Evolutionary conservation across 208 protist species (phyloP), one percentile per base, ranked within the genome.

Genomic region (Blechomonas ayalai): DNA sequence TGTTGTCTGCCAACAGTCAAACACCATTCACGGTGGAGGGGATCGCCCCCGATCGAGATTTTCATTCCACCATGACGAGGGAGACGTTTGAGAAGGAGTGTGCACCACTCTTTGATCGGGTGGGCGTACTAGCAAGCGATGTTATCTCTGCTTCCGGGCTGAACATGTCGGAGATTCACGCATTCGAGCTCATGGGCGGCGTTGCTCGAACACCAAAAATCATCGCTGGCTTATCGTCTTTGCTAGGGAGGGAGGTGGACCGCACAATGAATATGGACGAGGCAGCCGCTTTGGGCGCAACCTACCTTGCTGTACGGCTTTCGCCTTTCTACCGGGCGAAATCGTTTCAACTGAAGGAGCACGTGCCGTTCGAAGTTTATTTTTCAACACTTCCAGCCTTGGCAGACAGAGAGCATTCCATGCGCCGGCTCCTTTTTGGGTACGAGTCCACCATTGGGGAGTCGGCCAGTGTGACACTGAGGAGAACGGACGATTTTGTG

Each of bases 231-330:
- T 45, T 96, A 20, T 81, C 75, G 13, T 34, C 32, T 9, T 43
- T 68, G 2, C 46, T 83, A 16, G 80, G 80, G 0, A 42, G 73
- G 9, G 67, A 70, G 18, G 71, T 91, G 18, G 74, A 90, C 39
- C 67, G 83, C 22, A 96, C 89, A 1, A 49, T 96, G 45, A 96
- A 96, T 51, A 87, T 87, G 62, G 89, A 96, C 43, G 89, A 96
- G 57, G 73, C 84, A 35, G 85, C 83, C 8, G 85, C 82, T 7
- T 61, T 93, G 16, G 89, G 89, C 36, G 82, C 90, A 1, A 80
- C 59, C 18, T 95, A 92, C 57, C 82, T 88, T 64, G 90, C 70
- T 9, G 83, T 83, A 33, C 69, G 73, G 24, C 49, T 93, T 3
- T 84, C 81, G n/a, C 60, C 75, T 26, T 57, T 69, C 42, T 96